Base-by-base conservation (phyloP, 2,329 filamentous ascomycete genomes). In the Claviceps monticola region DNA sequence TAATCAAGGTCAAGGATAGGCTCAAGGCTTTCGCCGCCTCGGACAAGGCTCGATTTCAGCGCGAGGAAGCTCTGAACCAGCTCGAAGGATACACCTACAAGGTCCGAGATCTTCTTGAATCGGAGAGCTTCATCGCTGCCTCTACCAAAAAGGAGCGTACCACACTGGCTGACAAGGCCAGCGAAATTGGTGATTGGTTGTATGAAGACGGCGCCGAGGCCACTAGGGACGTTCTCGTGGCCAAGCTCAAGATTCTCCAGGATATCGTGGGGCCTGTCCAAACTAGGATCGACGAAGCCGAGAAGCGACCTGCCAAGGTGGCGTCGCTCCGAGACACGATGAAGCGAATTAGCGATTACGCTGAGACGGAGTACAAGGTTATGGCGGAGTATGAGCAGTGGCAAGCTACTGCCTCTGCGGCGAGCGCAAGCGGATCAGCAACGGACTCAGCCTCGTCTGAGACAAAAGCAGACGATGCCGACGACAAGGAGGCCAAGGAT, bases 71-170 rank as follows among this genome's bases (percentile, higher is more conserved):
- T 1, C 73, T 96, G 53, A 98, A 97, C 69, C 84, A 86, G 57
- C 80, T 98, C n/a, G 93, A 98, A 68, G 84, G 79, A 13, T 97
- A 86, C 67, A 95, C 91, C 14, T 98, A 98, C 74, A 84, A 82
- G 61, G 79, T 86, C 29, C 83, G 89, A 26, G 89, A 96, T 65
- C 75, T 95, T 45, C 74, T 96, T 2, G 84, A 88, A 43, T 83
- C 84, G 54, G 82, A 87, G 47, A 74, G 75, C 1, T 97, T 96
- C 64, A 72, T 85, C 50, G 75, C 75, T 13, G 80, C 77, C 3
- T 86, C 89, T 36, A 91, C 84, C 9, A 71, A 80, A 3, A 75
- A 78, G 19, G 79, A 89, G 62, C 79, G 88, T 46, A 66, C 74
- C 6, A 68, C 71, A n/a, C 75, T 97, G 13, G 78, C 84, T 59